Conservation (phyloP, 148 eudicot genomes). For the Euryodendron excelsum region DNA sequence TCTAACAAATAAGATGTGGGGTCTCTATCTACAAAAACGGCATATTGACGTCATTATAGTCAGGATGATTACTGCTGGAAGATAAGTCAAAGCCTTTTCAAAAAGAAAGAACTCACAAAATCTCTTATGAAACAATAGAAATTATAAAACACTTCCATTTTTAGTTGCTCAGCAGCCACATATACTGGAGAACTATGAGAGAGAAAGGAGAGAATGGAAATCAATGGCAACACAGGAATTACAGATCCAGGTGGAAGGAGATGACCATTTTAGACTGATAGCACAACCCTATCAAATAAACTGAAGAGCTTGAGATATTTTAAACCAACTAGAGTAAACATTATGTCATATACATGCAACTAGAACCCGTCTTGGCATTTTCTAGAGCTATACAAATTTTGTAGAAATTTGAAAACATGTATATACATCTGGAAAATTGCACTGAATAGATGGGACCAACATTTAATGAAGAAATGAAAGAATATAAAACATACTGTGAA, state of each 20-base stretch:
- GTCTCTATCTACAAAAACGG: neutral
- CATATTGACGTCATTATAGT: neutral
- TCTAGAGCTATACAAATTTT: neutral
- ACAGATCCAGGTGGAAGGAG: neutral
- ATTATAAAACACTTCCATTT: neutral
- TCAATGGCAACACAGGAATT: neutral
- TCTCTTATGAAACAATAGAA: neutral
- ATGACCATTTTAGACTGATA: constrained; percentile 1
- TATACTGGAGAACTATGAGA: neutral
- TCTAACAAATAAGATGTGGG: neutral
- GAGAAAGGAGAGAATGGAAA: neutral
- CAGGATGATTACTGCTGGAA: neutral
- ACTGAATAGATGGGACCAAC: neutral
- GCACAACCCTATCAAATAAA: neutral
- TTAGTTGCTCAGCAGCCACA: neutral
- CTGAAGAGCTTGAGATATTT: neutral
- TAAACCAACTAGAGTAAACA: neutral
- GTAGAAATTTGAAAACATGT: neutral
- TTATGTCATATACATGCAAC: neutral
- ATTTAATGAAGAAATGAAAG: constrained; percentile 11
- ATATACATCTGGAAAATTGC: constrained; percentile 13
- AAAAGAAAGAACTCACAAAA: neutral
- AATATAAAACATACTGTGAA: constrained; percentile 60
- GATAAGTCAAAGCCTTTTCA: constrained; percentile 1
- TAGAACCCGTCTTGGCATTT: constrained; percentile 4